These are phyloP conservation scores for Cinnamomum micranthum DNA, from an alignment of 164 flowering plant genomes.

Conservation along the genomic window DNA sequence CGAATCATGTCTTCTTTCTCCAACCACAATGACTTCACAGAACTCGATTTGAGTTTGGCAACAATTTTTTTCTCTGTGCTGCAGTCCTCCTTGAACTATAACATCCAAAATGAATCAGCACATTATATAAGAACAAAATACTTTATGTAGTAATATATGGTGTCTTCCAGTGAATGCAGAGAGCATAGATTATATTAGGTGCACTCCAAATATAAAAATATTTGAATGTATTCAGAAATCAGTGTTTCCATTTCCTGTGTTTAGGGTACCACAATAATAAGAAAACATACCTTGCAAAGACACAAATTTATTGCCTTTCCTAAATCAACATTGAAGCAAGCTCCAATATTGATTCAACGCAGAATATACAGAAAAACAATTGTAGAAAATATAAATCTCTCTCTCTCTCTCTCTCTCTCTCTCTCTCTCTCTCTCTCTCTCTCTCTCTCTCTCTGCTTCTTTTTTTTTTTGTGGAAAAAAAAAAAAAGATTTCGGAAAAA, in stretches of 20 bases:
- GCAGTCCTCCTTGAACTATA: slow-evolving; percentile 89
- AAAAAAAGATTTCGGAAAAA: too few relatives aligned
- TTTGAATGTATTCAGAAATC: not conserved
- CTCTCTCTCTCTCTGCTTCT: too few relatives aligned
- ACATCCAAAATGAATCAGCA: slow-evolving; percentile 7
- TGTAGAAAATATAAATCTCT: too few relatives aligned
- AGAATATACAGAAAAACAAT: not conserved
- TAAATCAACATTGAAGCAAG: not conserved
- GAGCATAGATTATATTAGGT: not conserved
- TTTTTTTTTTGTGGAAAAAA: too few relatives aligned
- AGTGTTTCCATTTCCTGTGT: not conserved
- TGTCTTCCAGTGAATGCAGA: not conserved
- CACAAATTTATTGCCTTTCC: not conserved
- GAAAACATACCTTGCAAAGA: not conserved
- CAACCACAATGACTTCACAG: slow-evolving; percentile 42
- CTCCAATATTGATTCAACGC: not conserved
- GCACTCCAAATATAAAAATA: not conserved
- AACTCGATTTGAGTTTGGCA: slow-evolving; percentile 55
- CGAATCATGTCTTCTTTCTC: slow-evolving; percentile 59
- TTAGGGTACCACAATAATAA: not conserved
- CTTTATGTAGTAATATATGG: too few relatives aligned
- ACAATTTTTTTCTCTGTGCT: slow-evolving; percentile 87
- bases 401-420: too few relatives aligned
- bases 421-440: too few relatives aligned
- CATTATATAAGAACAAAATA: not conserved